A percentile compares a stretch with the other conserved stretches of the same genome.
Evolutionary conservation across 2,329 filamentous ascomycete species (phyloP).

Genomic region (Lasiodiplodia hormozganensis): DNA sequence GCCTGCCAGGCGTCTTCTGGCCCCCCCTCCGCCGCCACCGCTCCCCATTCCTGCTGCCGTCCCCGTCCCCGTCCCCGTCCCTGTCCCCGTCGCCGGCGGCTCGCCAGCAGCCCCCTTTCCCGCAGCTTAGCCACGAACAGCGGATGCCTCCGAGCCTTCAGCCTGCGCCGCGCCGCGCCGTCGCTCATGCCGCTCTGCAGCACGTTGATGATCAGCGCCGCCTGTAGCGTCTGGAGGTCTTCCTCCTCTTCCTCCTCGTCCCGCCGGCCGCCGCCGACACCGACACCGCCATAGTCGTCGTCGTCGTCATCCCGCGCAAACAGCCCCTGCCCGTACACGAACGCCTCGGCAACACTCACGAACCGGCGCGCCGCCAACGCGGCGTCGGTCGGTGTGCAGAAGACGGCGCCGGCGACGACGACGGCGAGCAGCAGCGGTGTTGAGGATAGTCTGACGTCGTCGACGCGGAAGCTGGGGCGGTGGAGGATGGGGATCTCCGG

Average conservation of each 20-base stretch:
- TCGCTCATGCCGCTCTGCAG: slow-evolving; percentile 22
- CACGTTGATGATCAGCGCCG: slow-evolving; percentile 20
- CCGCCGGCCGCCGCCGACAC: too few species aligned
- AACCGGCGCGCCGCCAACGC: neutral
- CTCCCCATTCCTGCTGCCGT: too few species aligned
- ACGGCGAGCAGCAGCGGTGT: neutral
- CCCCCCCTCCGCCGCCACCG: too few species aligned
- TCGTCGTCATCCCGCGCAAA: neutral
- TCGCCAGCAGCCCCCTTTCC: slow-evolving; percentile 13
- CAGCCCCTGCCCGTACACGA: neutral
- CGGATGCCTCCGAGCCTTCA: slow-evolving; percentile 23
- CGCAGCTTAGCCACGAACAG: slow-evolving; percentile 21
- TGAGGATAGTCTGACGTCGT: neutral
- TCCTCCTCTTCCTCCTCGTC: neutral
- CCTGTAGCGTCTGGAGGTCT: slow-evolving; percentile 25
- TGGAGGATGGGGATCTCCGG: slow-evolving; percentile 8
- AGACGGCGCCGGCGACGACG: neutral
- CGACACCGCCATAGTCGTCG: too few species aligned
- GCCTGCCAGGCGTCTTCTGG: neutral
- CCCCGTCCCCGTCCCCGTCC: too few species aligned
- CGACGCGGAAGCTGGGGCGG: neutral
- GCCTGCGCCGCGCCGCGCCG: neutral
- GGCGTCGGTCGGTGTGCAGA: neutral
- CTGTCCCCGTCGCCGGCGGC: neutral
- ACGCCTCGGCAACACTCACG: neutral